Evolutionary conservation across 495 filamentous ascomycete genomes (phyloP).

Genomic region (Penicillium psychrofluorescens): DNA sequence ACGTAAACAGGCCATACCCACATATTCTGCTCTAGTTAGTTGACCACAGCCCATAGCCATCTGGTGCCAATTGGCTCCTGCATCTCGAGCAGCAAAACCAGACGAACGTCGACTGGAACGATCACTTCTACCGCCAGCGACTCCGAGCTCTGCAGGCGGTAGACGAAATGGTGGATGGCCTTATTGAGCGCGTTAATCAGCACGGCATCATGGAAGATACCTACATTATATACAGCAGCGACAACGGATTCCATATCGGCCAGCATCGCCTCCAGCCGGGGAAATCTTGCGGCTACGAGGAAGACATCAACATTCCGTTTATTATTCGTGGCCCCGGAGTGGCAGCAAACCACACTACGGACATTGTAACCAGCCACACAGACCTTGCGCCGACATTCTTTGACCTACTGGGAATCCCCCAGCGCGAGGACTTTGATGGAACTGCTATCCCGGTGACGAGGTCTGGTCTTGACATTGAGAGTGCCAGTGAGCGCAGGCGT

Average conservation of each 20-base stretch:
- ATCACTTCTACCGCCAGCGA: conserved; percentile 51
- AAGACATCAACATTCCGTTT: conserved; percentile 59
- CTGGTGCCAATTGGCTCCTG: conserved; percentile 51
- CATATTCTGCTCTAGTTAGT: too few species aligned
- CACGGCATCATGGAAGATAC: conserved; percentile 50
- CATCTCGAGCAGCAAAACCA: conserved; percentile 36
- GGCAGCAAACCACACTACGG: conserved; percentile 20
- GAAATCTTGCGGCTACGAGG: conserved; percentile 57
- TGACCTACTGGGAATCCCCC: conserved; percentile 24
- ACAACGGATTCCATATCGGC: conserved; percentile 63
- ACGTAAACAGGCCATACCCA: neutral
- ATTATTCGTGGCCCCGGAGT: conserved; percentile 46
- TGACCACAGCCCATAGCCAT: conserved; percentile 19
- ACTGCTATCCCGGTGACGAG: conserved; percentile 35
- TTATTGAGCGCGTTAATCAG: conserved; percentile 38
- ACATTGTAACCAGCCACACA: conserved; percentile 52
- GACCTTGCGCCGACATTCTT: conserved; percentile 59
- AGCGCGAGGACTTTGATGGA: conserved; percentile 44
- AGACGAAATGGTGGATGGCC: conserved; percentile 52
- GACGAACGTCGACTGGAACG: conserved; percentile 48
- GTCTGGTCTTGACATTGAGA: too few species aligned
- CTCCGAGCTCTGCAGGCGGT: conserved; percentile 52
- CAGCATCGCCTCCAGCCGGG: conserved; percentile 59
- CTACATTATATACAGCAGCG: conserved; percentile 57
- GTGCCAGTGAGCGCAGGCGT: too few species aligned